Base-by-base conservation (phyloP, 371 early-diverging fungal species). In the Mucor irregularis region DNA sequence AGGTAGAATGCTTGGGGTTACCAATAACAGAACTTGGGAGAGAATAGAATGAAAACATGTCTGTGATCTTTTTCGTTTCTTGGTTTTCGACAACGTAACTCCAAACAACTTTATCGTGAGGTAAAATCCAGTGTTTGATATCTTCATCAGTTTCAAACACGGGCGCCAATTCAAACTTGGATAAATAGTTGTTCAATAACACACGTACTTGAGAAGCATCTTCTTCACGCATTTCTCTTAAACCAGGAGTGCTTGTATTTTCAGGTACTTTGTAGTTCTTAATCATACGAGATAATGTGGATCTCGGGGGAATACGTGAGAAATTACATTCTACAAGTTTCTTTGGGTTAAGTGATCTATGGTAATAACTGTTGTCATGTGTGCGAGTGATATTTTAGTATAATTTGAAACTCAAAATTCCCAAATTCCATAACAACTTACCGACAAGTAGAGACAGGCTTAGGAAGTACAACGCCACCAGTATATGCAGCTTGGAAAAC, bases 401-500 rank as follows among this genome's bases (percentile, higher is more conserved):
- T 21, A 21, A 21, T 4, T 11, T 6, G 16, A 42, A 13, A 3
- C 14, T 30, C 11, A 31, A 5, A 31, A 5, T 5, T 13, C 33
- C 14, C 17, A 24, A 19, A 30, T 34, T 33, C 14, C 24, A 34
- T 17, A 7, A 7, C 13, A 21, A 48, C 69, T 65, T 85, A 91
- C 76, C 86, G 74, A 62, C 89, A 89, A 5, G 83, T 86, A 4
- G 93, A 68, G 44, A 99, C 79, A 2, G 95, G 93, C 66, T 90
- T 96, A 9, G 99, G 99, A 44, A 99, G 74, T 31, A 86, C 83
- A 24, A 85, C 86, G 29, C 98, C 99, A 16, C 92, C 96, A 8
- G 99, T 99, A 79, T 99, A 99, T 2, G 96, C 88, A 26, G 99
- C 99, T 69, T 97, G 96, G 85, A 94, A 98, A 35, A 98, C 93